Evolutionary conservation across 2,329 filamentous ascomycete genomes (phyloP).

Genomic region (Stagonosporopsis chrysanthemi): DNA sequence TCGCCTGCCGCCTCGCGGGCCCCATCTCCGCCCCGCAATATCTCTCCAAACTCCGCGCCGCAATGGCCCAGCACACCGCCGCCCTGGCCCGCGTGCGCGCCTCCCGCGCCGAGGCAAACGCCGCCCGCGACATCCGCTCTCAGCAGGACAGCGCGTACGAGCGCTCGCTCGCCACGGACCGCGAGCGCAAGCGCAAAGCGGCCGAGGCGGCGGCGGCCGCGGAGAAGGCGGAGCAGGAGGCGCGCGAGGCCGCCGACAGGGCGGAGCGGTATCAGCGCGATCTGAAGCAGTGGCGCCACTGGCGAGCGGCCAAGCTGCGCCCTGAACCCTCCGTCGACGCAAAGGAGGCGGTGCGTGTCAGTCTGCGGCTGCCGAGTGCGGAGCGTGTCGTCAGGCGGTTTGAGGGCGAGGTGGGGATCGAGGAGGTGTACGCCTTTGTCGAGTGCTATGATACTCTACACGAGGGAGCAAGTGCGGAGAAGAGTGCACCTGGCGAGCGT

Average conservation of each 20-base stretch:
- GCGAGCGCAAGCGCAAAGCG: constrained; percentile 79
- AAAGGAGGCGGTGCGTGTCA: constrained; percentile 76
- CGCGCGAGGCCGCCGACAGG: constrained; percentile 68
- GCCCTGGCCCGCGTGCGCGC: constrained; percentile 78
- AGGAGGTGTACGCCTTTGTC: constrained; percentile 95
- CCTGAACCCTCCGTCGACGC: constrained; percentile 71
- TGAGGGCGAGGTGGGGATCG: constrained; percentile 70
- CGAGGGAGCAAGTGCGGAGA: no score
- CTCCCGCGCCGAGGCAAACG: constrained; percentile 79
- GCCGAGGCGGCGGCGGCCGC: constrained; percentile 75
- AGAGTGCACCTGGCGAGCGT: no score
- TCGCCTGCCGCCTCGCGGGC: constrained; percentile 80
- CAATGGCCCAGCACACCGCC: constrained; percentile 77
- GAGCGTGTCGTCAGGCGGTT: constrained; percentile 83
- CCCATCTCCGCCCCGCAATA: constrained; percentile 75
- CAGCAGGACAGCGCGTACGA: constrained; percentile 96
- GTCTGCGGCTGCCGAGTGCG: constrained; percentile 67
- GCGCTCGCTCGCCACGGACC: constrained; percentile 84
- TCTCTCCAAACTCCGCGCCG: constrained; percentile 74
- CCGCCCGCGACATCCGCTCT: constrained; percentile 79
- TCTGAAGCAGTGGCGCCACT: constrained; percentile 75
- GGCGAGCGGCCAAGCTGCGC: constrained; percentile 74
- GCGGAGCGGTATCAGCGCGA: constrained; percentile 65
- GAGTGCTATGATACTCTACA: constrained; percentile 73
- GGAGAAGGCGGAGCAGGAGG: constrained; percentile 70